phyloP scores from a whole-genome alignment of 768 basidiomycete species.

The Leucogyrophana mollusca region DNA sequence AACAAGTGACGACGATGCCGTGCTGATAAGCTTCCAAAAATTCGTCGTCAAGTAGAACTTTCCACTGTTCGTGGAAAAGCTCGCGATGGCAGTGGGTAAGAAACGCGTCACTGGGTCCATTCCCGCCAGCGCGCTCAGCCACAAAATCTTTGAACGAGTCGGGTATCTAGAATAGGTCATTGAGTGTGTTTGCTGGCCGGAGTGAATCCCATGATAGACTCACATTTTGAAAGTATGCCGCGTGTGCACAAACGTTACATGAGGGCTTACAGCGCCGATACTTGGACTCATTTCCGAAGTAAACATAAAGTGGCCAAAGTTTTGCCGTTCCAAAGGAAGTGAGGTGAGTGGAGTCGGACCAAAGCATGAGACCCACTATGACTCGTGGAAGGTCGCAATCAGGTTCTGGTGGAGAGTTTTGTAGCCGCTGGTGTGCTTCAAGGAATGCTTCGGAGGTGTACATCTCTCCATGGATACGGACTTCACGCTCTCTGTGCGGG shows the following conservation, averaged over 20 bases:
- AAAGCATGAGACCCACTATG: conserved; percentile 24
- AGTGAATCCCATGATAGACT: not conserved
- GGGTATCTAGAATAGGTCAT: conserved; percentile 9
- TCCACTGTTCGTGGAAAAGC: conserved; percentile 24
- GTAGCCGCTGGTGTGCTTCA: conserved; percentile 10
- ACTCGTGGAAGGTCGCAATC: conserved; percentile 13
- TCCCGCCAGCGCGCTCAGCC: not conserved
- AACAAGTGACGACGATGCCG: conserved; percentile 17
- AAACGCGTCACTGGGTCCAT: not conserved
- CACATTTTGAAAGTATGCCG: conserved; percentile 9
- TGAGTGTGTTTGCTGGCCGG: not conserved
- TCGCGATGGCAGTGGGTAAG: conserved; percentile 18
- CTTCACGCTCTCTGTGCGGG: not conserved
- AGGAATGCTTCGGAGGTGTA: conserved; percentile 11
- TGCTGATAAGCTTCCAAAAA: conserved; percentile 21
- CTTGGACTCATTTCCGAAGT: conserved; percentile 21
- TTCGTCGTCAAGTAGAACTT: conserved; percentile 17
- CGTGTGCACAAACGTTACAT: conserved; percentile 3
- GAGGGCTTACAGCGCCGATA: conserved; percentile 15
- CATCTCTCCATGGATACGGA: conserved; percentile 12
- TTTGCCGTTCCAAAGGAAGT: conserved; percentile 26
- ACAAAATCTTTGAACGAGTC: conserved; percentile 7
- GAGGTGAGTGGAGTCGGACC: conserved; percentile 30
- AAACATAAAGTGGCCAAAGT: conserved; percentile 24
- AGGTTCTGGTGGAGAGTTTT: conserved; percentile 13